phyloP scores from a whole-genome alignment of 2,329 filamentous ascomycete species.

The Laburnicola sp. region DNA sequence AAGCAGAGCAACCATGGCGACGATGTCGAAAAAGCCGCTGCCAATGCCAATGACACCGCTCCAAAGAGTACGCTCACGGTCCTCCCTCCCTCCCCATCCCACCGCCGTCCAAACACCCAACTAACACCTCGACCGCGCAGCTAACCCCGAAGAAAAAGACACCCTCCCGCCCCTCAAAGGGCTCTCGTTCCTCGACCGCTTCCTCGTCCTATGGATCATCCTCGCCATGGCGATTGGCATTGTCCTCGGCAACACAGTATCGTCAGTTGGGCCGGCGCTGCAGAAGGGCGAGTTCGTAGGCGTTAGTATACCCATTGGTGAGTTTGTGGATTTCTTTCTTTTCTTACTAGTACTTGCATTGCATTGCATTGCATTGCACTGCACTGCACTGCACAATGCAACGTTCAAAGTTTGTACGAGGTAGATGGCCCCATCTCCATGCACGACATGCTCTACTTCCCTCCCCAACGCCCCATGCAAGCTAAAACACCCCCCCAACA shows the following conservation, averaged over 20 bases:
- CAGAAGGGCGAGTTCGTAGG: conserved; percentile 73
- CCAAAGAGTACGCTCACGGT: too few species aligned
- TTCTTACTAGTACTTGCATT: not conserved
- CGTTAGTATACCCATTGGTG: conserved; percentile 68
- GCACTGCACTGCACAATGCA: too few species aligned
- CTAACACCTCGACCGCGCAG: too few species aligned
- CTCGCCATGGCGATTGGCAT: conserved; percentile 78
- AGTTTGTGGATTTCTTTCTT: conserved; percentile 18
- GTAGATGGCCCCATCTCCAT: too few species aligned
- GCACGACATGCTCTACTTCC: too few species aligned
- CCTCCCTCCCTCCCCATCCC: too few species aligned
- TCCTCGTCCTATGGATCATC: conserved; percentile 66
- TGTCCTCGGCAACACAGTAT: conserved; percentile 74
- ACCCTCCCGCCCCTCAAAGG: conserved; percentile 40
- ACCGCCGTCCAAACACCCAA: too few species aligned
- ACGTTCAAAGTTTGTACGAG: too few species aligned
- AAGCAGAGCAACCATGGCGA: too few species aligned
- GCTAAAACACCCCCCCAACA: conserved; percentile 37
- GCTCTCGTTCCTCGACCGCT: conserved; percentile 51
- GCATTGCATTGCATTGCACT: not conserved
- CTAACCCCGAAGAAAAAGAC: too few species aligned
- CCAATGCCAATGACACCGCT: too few species aligned
- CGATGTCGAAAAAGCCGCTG: too few species aligned
- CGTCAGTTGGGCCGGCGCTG: conserved; percentile 62
- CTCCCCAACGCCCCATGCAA: not conserved